Evolutionary conservation across 495 filamentous ascomycete species (phyloP), one percentile per base, ranked within the genome.

Genomic region (Hyaloscypha finlandica): DNA sequence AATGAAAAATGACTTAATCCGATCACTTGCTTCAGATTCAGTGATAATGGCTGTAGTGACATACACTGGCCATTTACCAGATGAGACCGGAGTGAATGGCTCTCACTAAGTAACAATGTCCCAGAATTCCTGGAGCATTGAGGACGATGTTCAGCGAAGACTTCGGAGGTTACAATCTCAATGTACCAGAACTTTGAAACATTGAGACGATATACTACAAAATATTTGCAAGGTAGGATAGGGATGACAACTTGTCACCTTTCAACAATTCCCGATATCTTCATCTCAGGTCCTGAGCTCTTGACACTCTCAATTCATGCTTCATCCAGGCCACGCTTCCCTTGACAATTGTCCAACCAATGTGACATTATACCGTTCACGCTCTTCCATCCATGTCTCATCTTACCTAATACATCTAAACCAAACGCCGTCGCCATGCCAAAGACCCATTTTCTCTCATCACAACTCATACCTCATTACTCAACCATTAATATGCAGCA

Each of bases 401-500:
- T 65, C 19, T 25, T 25, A 37, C 20, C 19, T 33, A 58, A 65
- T 58, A 39, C 45, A 61, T 9, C 31, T 33, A 55, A 57, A 55
- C 16, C 54, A 25, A 59, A 58, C 59, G 53, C 63, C 54, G 14
- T 33, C 66, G 61, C 66, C 59, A 68, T 67, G 65, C 65, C 52
- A 54, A 30, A n/a, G 19, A 25, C 35, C 12, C 54, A 20, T 59
- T 42, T 29, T 35, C 45, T 39, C 31, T 54, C 57, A 32, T 48
- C 22, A 59, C 33, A 58, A 12, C 30, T 20, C 20, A 32, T 59
- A 37, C n/a, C 6, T 30, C 35, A 56, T 39, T 25, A 51, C 3
- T 35, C 52, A 55, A 20, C 35, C 19, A 25, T 69, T 54, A 72
- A 65, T 64, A 68, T 8, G 20, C 12, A n/a, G 70, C 76, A 74